phyloP scores from a whole-genome alignment of 805 yeast species.

The Metschnikowia cerradonensis region DNA sequence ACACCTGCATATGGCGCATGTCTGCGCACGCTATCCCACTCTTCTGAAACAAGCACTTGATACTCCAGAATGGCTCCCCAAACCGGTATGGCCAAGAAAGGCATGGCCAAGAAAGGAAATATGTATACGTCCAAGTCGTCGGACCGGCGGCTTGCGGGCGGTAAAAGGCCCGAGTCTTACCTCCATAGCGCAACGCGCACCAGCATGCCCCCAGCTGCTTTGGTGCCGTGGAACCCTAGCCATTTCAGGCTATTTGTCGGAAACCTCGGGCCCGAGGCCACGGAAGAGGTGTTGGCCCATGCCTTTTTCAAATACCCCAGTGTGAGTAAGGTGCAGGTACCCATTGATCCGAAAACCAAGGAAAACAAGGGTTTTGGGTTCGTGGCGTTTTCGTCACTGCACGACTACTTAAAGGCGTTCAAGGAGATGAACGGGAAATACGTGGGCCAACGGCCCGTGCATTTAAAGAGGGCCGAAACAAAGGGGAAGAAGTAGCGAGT shows the following conservation, averaged over 20 bases:
- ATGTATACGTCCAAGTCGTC: slow-evolving; percentile 41
- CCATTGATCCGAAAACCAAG: slow-evolving; percentile 43
- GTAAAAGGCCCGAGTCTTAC: slow-evolving; percentile 38
- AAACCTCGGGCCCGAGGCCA: slow-evolving; percentile 64
- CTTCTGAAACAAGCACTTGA: not conserved
- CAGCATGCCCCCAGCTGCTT: slow-evolving; percentile 8
- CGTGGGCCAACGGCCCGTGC: slow-evolving; percentile 70
- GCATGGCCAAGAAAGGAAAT: slow-evolving; percentile 14
- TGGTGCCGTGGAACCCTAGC: slow-evolving; percentile 64
- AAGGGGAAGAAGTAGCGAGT: not conserved
- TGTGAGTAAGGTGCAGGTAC: slow-evolving; percentile 57
- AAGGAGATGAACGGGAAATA: slow-evolving; percentile 75
- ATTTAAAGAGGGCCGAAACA: slow-evolving; percentile 58
- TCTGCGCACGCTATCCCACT: not conserved
- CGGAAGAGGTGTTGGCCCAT: slow-evolving; percentile 48
- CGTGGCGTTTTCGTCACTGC: slow-evolving; percentile 60
- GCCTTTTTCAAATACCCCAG: slow-evolving; percentile 54
- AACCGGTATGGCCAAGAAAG: slow-evolving; percentile 11
- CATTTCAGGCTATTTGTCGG: slow-evolving; percentile 76
- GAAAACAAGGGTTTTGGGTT: slow-evolving; percentile 70
- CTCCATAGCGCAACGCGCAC: slow-evolving; percentile 10
- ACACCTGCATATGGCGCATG: not conserved
- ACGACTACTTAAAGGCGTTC: slow-evolving; percentile 67
- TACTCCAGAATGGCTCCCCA: slow-evolving; percentile 1
- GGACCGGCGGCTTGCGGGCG: slow-evolving; percentile 54